Base-by-base conservation (phyloP, 805 yeast genomes). In the Jamesozyma spencerorum region DNA sequence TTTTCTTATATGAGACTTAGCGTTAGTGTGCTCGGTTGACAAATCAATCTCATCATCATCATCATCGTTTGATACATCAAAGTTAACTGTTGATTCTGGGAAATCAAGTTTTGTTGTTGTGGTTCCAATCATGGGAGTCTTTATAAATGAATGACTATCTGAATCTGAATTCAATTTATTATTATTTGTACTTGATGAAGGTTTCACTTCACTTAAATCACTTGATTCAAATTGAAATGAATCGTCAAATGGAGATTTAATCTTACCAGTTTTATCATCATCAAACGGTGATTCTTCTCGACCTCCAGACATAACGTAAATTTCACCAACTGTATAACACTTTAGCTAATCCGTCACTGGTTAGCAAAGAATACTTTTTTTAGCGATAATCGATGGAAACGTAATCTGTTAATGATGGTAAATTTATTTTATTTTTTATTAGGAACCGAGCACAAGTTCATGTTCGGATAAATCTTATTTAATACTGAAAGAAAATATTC, bases 1-100 rank as follows among this genome's bases (percentile, higher is more conserved):
- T 52, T 94, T 71, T 49, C 81, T 77, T 42, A n/a, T 34, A 37
- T 28, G 17, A 4, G 30, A 6, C 8, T 26, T 31, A 26, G 19
- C 15, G 12, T 31, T 27, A 11, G 13, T 13, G 13, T 35, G 20
- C 15, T 13, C 17, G n/a, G n/a, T 13, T 5, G 24, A 13, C 4
- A 12, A n/a, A 20, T 18, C 12, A 22, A 11, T 26, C 13, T 8
- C 28, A 7, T 29, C 33, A 17, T 41, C 31, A n/a, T 45, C 42
- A n/a, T 38, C 35, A 13, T 22, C 26, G 26, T 38, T 29, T 10
- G 18, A 30, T 17, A 20, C 15, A 24, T 33, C 37, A 8, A 35
- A 35, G 17, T 43, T 41, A 24, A 42, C 44, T 18, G 17, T 15
- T 36, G 46, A 19, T 8, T 46, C 45, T 11, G 47, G 40, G 22